Evolutionary conservation across 805 yeast species (phyloP).

Genomic region (Jamesozyma lodderae): DNA sequence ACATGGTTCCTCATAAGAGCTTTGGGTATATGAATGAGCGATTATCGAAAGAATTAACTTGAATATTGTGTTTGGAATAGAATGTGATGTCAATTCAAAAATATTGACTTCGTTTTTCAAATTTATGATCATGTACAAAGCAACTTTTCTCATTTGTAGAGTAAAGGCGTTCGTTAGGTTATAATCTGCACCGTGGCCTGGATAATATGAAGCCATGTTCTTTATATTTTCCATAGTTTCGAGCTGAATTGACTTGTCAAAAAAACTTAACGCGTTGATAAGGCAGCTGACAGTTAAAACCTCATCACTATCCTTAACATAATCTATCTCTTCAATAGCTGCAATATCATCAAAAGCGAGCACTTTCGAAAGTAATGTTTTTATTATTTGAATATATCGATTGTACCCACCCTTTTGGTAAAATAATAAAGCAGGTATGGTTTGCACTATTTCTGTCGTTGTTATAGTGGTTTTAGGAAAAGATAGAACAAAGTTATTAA

Average conservation of each 20-base stretch:
- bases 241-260: conserved; percentile 37
- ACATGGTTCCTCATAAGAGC: conserved; percentile 1
- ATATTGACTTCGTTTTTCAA: conserved; percentile 14
- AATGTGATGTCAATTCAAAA: conserved; percentile 20
- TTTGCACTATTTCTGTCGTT: conserved; percentile 27
- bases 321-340: conserved; percentile 31
- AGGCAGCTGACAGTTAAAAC: conserved; percentile 34
- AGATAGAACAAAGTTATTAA: conserved; percentile 30
- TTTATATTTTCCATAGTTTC: conserved; percentile 27
- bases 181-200: conserved; percentile 14
- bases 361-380: conserved; percentile 16
- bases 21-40: conserved; percentile 35
- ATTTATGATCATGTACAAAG: conserved; percentile 18
- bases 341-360: conserved; percentile 20
- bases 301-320: conserved; percentile 31
- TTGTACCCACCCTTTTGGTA: conserved; percentile 43
- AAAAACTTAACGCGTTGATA: conserved; percentile 35
- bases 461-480: conserved; percentile 26
- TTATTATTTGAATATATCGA: conserved; percentile 16
- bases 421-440: conserved; percentile 38
- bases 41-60: conserved; percentile 40
- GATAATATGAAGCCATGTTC: conserved; percentile 19
- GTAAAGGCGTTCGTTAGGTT: conserved; percentile 18
- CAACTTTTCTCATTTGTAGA: conserved; percentile 17
- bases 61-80: conserved; percentile 34